Evolutionary conservation across 2,329 filamentous ascomycete genomes (phyloP), one percentile per base, ranked within the genome.

Genomic region (Monilinia fructigena): DNA sequence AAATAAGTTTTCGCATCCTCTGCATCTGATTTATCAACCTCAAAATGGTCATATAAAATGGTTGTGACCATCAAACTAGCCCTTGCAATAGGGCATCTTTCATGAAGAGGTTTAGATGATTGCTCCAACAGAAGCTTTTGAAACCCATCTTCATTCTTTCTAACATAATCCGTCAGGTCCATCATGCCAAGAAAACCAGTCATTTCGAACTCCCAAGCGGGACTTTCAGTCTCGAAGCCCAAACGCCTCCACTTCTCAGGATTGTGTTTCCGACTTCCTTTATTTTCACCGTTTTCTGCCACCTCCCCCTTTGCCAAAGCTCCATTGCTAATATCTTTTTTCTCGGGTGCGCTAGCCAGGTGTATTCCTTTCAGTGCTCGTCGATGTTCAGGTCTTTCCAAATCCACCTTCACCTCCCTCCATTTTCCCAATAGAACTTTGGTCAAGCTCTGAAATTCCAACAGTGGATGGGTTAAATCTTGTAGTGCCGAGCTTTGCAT

Each of bases 401-500:
- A 77, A 73, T 98, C 92, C 23, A 99, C 89, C 60, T 83, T 83
- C 23, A 97, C 88, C 73, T 95, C 90, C 72, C 88, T 87, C 95
- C 95, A 99, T 75, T 92, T 95, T 72, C 89, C 84, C 71, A 97
- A 80, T 69, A 98, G 80, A 62, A 96, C 84, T 79, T 97, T 98
- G 18, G 92, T 96, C 75, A 98, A 81, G 3, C 87, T 89, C 79
- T 99, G 95, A 70, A 98, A 99, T 76, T 99, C 95, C 48, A 98
- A 81, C 63, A 98, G 81, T 16, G 95, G 93, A 74, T 94, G 90
- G 14, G 93, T 92, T 65, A 97, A 81, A 78, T 99, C 95, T 73
- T 96, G 92, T 70, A 98, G 82, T 2, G 93, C 89, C 38, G 92
- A 94, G 74, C 93, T 93, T 79, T 97, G 93, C 93, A 98, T 97